phyloP scores from a whole-genome alignment of 2,329 filamentous ascomycete genomes.

The Diplodia scrobiculata region DNA sequence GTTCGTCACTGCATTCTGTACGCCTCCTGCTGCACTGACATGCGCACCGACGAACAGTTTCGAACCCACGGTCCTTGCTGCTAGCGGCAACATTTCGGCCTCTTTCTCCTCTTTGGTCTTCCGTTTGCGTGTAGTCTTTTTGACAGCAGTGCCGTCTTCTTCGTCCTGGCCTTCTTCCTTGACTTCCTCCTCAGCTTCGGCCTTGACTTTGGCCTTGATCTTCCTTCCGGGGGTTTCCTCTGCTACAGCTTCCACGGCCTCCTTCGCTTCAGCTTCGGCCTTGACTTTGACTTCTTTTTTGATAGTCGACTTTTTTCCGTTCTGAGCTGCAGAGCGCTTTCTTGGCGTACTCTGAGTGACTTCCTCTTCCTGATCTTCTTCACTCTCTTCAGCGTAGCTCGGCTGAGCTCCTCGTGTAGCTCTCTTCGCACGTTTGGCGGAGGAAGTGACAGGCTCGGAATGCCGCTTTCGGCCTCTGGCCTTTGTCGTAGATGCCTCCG shows the following conservation, averaged over 20 bases:
- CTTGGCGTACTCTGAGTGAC: background rate
- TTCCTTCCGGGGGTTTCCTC: constrained; percentile 29
- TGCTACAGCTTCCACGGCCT: constrained; percentile 24
- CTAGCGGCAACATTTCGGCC: constrained; percentile 64
- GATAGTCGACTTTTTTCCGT: constrained; percentile 33
- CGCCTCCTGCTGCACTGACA: constrained; percentile 85
- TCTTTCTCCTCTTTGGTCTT: constrained; percentile 62
- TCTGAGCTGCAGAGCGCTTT: background rate
- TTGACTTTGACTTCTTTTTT: constrained; percentile 32
- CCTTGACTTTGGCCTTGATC: constrained; percentile 7
- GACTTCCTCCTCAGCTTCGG: constrained; percentile 20
- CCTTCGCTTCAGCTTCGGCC: constrained; percentile 29
- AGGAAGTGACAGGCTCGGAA: background rate
- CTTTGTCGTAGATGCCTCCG: background rate
- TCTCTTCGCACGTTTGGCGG: constrained; percentile 24
- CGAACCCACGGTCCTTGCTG: constrained; percentile 67
- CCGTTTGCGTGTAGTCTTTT: constrained; percentile 47
- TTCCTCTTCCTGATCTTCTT: constrained; percentile 3
- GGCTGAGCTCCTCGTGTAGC: constrained; percentile 6
- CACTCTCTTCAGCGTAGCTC: constrained; percentile 27
- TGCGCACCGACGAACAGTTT: constrained; percentile 90
- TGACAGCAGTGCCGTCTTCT: constrained; percentile 28
- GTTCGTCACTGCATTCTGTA: constrained; percentile 84
- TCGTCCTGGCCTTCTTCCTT: constrained; percentile 12
- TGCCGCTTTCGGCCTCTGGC: background rate